Base-by-base conservation (phyloP, 1,284 basidiomycete species). In the Malassezia psittaci region DNA sequence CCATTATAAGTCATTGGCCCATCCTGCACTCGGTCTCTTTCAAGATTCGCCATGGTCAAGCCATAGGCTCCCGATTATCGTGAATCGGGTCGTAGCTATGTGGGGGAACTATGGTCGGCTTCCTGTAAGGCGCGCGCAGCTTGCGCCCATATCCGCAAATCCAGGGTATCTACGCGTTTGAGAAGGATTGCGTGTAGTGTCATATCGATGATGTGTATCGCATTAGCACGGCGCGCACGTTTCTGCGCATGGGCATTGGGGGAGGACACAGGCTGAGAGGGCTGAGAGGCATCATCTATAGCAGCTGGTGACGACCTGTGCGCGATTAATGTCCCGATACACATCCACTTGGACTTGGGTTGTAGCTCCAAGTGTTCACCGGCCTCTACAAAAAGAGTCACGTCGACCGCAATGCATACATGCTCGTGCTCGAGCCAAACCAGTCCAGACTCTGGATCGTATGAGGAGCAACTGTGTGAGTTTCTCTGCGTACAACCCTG, bases 1-100 rank as follows among this genome's bases (percentile, higher is more conserved):
- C 55, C 55, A 52, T 52, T 46, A 29, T 52, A 52, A 13, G 55
- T 57, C 55, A 57, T 57, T 13, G 55, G 55, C 16, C 55, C 51
- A 40, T 57, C 55, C 9, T 35, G 40, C 2, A 57, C 55, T 15
- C 50, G 50, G 33, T 57, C 55, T 24, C 55, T 29, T 29, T 29
- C 24, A 29, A 29, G 24, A 7, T 29, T 29, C 24, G 24, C 24
- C 24, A 29, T 29, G 24, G 24, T 29, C 24, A 29, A 29, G 24
- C 24, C 24, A 29, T 29, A 29, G 24, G 24, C 24, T 29, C 24
- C 24, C 24, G 24, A 29, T 29, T 29, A 3, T 29, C 24, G 3
- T 29, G 24, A 29, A 29, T 29, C 24, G 24, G 24, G 24, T 29
- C 7, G 24, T 29, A 29, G 24, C 24, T 29, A 29, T 29, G 24